Evolutionary conservation across 2,329 filamentous ascomycete genomes (phyloP).

Genomic region (Lasiodiplodia hormozganensis): DNA sequence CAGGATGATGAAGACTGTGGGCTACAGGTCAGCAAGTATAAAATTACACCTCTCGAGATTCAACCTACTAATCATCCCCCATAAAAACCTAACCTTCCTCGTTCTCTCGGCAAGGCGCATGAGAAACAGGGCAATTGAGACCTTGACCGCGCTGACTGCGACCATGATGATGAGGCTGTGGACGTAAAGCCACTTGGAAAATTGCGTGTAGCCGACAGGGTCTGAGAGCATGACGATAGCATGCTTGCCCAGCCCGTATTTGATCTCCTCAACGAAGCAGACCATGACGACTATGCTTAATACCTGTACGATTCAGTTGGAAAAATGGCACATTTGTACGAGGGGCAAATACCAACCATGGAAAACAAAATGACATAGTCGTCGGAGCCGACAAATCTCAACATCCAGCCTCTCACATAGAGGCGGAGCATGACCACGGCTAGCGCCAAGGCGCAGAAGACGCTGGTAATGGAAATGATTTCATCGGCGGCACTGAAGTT

Average conservation of each 20-base stretch:
- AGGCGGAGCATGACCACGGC: conserved; percentile 51
- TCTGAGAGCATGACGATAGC: conserved; percentile 43
- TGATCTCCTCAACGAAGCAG: conserved; percentile 54
- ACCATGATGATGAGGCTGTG: conserved; percentile 57
- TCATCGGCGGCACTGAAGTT: conserved; percentile 45
- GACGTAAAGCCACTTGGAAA: conserved; percentile 50
- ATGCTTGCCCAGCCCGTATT: conserved; percentile 58
- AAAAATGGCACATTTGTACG: neutral
- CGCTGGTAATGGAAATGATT: conserved; percentile 52
- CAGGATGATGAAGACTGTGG: conserved; percentile 49
- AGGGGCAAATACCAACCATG: conserved; percentile 43
- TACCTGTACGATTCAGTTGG: neutral
- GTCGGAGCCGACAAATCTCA: conserved; percentile 58
- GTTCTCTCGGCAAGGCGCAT: conserved; percentile 51
- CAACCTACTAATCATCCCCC: conserved; percentile 50
- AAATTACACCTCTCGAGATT: neutral
- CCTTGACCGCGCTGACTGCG: conserved; percentile 55
- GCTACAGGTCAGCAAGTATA: neutral
- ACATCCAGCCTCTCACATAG: conserved; percentile 56
- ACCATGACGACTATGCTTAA: conserved; percentile 37
- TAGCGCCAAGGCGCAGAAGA: conserved; percentile 48
- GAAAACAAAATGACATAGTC: conserved; percentile 56
- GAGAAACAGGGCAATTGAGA: conserved; percentile 57
- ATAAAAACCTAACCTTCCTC: conserved; percentile 51
- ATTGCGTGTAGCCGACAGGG: conserved; percentile 41